Evolutionary conservation across 1,284 basidiomycete genomes (phyloP).

Genomic region (Mrakiaceae sp.): DNA sequence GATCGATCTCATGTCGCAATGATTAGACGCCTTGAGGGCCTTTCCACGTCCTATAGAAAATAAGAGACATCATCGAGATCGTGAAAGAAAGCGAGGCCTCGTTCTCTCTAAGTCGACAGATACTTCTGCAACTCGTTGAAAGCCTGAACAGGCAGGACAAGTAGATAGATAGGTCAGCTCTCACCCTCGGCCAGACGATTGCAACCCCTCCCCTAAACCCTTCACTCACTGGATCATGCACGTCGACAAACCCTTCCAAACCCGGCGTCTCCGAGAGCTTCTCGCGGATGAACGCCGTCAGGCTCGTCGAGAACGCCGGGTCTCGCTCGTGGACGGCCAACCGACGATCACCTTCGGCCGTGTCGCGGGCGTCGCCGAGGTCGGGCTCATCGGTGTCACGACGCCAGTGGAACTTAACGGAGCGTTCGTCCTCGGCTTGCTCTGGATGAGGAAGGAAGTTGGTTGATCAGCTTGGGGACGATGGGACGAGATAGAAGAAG

Average conservation of each 20-base stretch:
- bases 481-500: not conserved
- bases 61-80: no score
- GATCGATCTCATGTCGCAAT: no score
- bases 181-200: no score
- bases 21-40: no score
- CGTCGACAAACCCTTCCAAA: constrained; percentile 5
- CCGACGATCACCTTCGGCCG: constrained; percentile 11
- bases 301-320: constrained; percentile 10
- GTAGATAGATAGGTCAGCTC: not conserved
- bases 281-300: constrained; percentile 8
- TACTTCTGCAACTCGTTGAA: not conserved
- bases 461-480: constrained; percentile 10
- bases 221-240: not conserved
- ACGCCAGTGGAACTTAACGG: constrained; percentile 14
- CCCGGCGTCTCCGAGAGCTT: constrained; percentile 9
- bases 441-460: not conserved
- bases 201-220: no score
- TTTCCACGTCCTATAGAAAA: no score
- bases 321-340: constrained; percentile 5
- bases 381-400: constrained; percentile 5
- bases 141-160: not conserved
- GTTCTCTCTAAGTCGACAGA: not conserved
- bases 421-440: not conserved
- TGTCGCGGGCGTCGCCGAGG: constrained; percentile 10
- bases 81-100: no score